Conservation (phyloP, 352 stramenopile species). For the Phytophthora multivora region DNA sequence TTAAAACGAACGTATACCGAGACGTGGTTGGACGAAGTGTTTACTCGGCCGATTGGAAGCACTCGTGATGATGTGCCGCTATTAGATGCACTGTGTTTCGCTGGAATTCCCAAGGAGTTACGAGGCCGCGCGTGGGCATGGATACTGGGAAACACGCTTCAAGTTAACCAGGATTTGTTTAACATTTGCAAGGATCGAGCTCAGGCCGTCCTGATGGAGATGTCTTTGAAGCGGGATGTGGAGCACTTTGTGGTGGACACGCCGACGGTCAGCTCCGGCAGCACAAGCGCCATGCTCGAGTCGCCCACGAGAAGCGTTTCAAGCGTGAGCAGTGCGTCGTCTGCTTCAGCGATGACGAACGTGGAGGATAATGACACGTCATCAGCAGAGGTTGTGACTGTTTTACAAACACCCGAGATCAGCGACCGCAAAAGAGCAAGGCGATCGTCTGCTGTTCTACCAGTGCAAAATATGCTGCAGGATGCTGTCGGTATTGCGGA, state of each 20-base stretch:
- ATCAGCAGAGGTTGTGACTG: not conserved
- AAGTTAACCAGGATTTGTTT: conserved; percentile 88
- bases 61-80: conserved; percentile 31
- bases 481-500: conserved; percentile 80
- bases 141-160: conserved; percentile 80
- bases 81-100: conserved; percentile 78
- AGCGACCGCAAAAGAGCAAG: conserved; percentile 29
- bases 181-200: conserved; percentile 79
- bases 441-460: conserved; percentile 37
- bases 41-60: conserved; percentile 43
- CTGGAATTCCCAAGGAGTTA: conserved; percentile 83
- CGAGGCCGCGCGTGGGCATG: conserved; percentile 81
- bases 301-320: conserved; percentile 32
- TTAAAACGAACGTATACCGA: conserved; percentile 79
- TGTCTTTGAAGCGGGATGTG: conserved; percentile 69
- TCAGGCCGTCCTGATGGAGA: conserved; percentile 76
- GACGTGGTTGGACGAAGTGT: conserved; percentile 75
- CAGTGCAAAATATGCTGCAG: conserved; percentile 56
- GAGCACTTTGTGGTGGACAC: conserved; percentile 37
- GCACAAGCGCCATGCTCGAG: conserved; percentile 28
- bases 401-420: not conserved
- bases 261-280: conserved; percentile 21
- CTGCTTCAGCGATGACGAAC: conserved; percentile 20
- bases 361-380: conserved; percentile 21
- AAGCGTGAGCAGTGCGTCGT: conserved; percentile 40